A percentile compares a stretch with the other conserved stretches of the same genome.
phyloP scores from a whole-genome alignment of 306 rosid genomes.

The Elaeagnus macrophylla region DNA sequence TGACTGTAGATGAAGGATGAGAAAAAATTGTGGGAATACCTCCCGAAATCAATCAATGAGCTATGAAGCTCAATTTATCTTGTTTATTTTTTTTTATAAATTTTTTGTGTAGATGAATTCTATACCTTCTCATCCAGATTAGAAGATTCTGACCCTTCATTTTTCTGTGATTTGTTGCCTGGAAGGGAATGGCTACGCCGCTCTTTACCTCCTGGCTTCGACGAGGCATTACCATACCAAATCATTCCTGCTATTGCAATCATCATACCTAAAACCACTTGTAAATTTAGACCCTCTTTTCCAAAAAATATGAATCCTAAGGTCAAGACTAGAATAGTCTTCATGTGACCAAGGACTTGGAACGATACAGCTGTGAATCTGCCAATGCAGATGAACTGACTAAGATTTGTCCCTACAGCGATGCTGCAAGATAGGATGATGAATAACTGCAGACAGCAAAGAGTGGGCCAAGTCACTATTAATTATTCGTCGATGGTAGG shows the following conservation, averaged over 20 bases:
- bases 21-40: constrained; percentile 24
- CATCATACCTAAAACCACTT: constrained; percentile 62
- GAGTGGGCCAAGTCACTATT: constrained; percentile 20
- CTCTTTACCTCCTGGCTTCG: constrained; percentile 74
- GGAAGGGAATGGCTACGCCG: constrained; percentile 29
- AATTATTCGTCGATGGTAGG: constrained; percentile 8
- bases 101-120: constrained; percentile 4
- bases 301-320: constrained; percentile 76
- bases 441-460: constrained; percentile 47
- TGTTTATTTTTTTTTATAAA: neutral
- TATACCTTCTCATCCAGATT: constrained; percentile 41
- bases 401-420: constrained; percentile 79
- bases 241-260: constrained; percentile 63
- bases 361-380: constrained; percentile 73
- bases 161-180: constrained; percentile 37
- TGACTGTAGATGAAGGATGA: constrained; percentile 12
- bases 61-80: constrained; percentile 17
- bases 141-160: constrained; percentile 27
- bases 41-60: constrained; percentile 12
- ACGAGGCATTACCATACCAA: constrained; percentile 76
- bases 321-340: constrained; percentile 61
- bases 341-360: constrained; percentile 83
- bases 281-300: constrained; percentile 58
- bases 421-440: constrained; percentile 57
- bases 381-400: constrained; percentile 83